phyloP scores from a whole-genome alignment of 371 early-diverging fungal species.

The Mortierella sp. region DNA sequence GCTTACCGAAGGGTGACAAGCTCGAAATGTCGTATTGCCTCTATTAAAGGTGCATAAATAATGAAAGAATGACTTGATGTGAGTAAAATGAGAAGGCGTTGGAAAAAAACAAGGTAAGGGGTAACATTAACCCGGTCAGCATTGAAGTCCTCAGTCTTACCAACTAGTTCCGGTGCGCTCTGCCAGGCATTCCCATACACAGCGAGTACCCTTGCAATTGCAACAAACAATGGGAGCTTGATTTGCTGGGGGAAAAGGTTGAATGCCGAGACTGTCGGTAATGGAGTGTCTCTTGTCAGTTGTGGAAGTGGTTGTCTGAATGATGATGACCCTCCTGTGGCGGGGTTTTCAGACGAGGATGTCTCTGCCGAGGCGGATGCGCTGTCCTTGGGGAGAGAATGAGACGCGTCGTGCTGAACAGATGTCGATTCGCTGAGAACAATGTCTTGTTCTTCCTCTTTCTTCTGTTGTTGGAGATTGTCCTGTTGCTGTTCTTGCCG shows the following conservation, averaged over 20 bases:
- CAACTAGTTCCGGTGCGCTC: conserved; percentile 53
- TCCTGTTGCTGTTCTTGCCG: not conserved
- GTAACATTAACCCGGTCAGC: not conserved
- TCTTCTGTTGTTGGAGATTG: not conserved
- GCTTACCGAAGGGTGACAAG: conserved; percentile 54
- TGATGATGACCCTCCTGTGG: not conserved
- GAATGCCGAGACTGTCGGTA: conserved; percentile 43
- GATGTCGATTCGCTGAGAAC: not conserved
- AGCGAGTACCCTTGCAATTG: conserved; percentile 46
- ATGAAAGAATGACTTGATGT: not conserved
- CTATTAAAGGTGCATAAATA: conserved; percentile 12
- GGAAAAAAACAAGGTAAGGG: not conserved
- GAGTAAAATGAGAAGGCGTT: not conserved
- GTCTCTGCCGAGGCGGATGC: not conserved
- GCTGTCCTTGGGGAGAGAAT: not conserved
- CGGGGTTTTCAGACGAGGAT: not conserved
- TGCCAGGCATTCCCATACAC: conserved; percentile 58
- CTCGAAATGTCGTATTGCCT: conserved; percentile 50
- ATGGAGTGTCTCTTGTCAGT: conserved; percentile 25
- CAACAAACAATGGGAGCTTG: conserved; percentile 50
- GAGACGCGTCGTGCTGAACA: not conserved
- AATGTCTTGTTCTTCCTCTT: not conserved
- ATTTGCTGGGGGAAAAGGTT: conserved; percentile 44
- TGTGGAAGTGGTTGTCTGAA: conserved; percentile 32
- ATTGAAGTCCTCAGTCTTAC: conserved; percentile 22